Percentiles rank a stretch among this genome's conserved stretches.
phyloP scores from a whole-genome alignment of 176 grass and related monocot species.

The Avena atlantica region DNA sequence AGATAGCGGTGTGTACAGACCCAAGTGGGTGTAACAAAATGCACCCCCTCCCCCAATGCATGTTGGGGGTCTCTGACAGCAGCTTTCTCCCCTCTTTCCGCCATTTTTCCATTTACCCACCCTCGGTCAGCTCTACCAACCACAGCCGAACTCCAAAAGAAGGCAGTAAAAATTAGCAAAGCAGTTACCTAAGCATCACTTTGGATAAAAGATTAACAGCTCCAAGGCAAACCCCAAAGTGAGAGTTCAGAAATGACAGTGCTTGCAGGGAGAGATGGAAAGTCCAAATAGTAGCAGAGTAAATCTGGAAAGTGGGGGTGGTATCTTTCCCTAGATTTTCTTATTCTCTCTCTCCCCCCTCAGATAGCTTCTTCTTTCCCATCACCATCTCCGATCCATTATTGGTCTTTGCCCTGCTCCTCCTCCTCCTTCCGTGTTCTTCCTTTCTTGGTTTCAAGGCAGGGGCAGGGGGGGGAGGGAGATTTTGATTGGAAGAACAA shows the following conservation, averaged over 20 bases:
- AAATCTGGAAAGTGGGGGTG: constrained; percentile 63
- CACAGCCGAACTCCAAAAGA: constrained; percentile 33
- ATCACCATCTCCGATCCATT: constrained; percentile 32
- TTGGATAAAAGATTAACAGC: constrained; percentile 15
- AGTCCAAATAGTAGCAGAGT: constrained; percentile 46
- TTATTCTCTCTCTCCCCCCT: constrained; percentile 31
- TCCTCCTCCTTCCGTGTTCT: constrained; percentile 1
- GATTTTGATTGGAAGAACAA: constrained; percentile 30
- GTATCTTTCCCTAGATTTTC: constrained; percentile 63
- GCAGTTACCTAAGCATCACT: neutral
- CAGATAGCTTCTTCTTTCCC: neutral
- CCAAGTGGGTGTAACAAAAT: constrained; percentile 40
- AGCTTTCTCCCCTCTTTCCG: constrained; percentile 31
- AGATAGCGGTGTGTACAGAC: neutral
- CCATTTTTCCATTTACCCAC: neutral
- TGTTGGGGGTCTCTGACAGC: constrained; percentile 35
- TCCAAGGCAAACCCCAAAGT: neutral
- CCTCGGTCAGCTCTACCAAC: constrained; percentile 31
- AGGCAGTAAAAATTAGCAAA: constrained; percentile 31
- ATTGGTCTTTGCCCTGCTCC: neutral
- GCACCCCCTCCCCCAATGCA: neutral
- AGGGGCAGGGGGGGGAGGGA: neutral
- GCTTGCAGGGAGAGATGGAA: constrained; percentile 14
- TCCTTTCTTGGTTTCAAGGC: constrained; percentile 14
- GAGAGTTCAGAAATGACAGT: neutral